Conservation (phyloP, 441 rosid species). For the Biscutella auriculata region DNA sequence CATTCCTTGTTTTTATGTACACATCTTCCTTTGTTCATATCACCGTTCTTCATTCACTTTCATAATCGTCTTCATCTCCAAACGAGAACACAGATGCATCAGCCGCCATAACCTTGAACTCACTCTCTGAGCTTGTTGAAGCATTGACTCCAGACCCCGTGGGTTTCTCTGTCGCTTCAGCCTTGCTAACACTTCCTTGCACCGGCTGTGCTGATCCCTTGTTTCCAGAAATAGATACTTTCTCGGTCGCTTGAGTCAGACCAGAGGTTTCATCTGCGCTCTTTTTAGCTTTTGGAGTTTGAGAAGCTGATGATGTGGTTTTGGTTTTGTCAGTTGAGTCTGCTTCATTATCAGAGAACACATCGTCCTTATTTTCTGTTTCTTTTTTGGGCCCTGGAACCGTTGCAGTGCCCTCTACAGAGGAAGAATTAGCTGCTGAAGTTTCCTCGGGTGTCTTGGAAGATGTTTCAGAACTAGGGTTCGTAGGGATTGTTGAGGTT, state of each 20-base stretch:
- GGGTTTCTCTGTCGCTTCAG: constrained; percentile 25
- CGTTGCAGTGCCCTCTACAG: constrained; percentile 23
- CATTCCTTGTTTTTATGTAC: constrained; percentile 11
- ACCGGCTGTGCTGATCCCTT: constrained; percentile 24
- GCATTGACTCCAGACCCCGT: constrained; percentile 16
- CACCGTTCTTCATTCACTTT: constrained; percentile 54
- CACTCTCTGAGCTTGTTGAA: constrained; percentile 41
- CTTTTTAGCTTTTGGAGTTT: constrained; percentile 24
- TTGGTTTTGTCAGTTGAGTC: constrained; percentile 25
- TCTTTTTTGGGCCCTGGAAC: constrained; percentile 33
- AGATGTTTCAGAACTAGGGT: constrained; percentile 24
- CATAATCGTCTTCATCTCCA: constrained; percentile 87
- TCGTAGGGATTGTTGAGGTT: constrained; percentile 26
- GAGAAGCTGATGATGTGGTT: constrained; percentile 24
- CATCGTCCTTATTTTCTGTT: constrained; percentile 53
- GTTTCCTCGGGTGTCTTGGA: constrained; percentile 28
- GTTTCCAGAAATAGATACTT: constrained; percentile 42
- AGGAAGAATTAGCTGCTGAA: constrained; percentile 29
- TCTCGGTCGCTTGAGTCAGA: constrained; percentile 40
- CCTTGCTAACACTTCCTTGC: neutral
- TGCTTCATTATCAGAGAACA: constrained; percentile 72
- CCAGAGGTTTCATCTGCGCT: constrained; percentile 37
- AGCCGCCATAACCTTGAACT: constrained; percentile 94
- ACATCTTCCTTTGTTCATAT: neutral
- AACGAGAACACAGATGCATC: constrained; percentile 93